phyloP scores from a whole-genome alignment of 2,329 filamentous ascomycete species.

The Phyllosticta citrichinensis region DNA sequence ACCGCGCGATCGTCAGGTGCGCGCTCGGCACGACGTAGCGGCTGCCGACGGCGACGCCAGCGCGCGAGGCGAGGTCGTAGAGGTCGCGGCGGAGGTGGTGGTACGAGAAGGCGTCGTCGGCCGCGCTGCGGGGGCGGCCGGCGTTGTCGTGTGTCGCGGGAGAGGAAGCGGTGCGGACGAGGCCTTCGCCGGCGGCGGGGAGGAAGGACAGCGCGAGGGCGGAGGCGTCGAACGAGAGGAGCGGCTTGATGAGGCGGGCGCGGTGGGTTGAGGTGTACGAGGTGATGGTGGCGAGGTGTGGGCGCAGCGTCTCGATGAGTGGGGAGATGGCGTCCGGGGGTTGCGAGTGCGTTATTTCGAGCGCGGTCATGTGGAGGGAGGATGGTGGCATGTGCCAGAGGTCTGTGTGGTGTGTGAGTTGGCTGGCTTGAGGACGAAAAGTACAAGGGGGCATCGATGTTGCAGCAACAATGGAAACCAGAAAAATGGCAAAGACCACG shows the following conservation, averaged over 20 bases:
- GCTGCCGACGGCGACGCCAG: constrained; percentile 59
- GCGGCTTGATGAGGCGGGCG: constrained; percentile 68
- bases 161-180: background rate
- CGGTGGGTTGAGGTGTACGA: constrained; percentile 57
- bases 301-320: constrained; percentile 49
- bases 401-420: constrained; percentile 35
- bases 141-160: background rate
- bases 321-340: constrained; percentile 57
- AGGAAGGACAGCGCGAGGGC: constrained; percentile 82
- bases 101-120: constrained; percentile 67
- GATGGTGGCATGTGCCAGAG: constrained; percentile 79
- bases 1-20: constrained; percentile 79
- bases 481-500: no score
- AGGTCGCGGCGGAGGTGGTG: constrained; percentile 81
- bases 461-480: no score
- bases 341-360: constrained; percentile 76
- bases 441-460: no score
- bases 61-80: constrained; percentile 42
- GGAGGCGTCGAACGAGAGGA: constrained; percentile 73
- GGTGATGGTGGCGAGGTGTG: constrained; percentile 56
- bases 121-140: constrained; percentile 18
- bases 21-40: constrained; percentile 83
- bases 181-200: constrained; percentile 48
- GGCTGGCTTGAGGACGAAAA: background rate
- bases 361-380: constrained; percentile 71